Base-by-base conservation (phyloP, 1,139 yeast species). In the Saccharomyces hybrid region DNA sequence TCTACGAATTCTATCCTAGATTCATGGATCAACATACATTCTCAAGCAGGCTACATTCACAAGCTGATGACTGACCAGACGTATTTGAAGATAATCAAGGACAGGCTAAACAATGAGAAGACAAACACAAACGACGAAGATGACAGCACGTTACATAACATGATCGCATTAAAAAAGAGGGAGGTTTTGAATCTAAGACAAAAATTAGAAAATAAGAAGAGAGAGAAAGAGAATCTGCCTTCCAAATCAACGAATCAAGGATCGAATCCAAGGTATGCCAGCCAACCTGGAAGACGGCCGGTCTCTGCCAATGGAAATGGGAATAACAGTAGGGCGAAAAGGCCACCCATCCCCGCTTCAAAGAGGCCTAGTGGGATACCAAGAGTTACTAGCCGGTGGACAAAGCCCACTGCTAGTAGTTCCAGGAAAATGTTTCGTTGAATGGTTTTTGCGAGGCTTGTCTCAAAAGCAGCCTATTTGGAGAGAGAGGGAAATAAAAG, bases 21-120 rank as follows among this genome's bases (percentile, higher is more conserved):
- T 54, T 60, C 66, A 7, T 68, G 70, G 69, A 63, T 67, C 29
- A 57, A 59, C 48, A 67, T 68, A 38, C 71, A 67, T 52, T 66
- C 70, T 7, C 69, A 67, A 50, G 71, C 71, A 7, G 67, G 68
- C 14, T 64, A 67, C 46, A 58, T 66, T 12, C 58, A 67, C 47
- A 57, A 62, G 14, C 49, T 68, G 21, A 67, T 67, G 71, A 58
- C 56, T 27, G 61, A 64, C 32, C 55, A 59, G 11, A 52, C 53
- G 9, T 64, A 64, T 46, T 47, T 64, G 26, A 55, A 58, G 38
- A 57, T 59, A 44, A 52, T 60, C 12, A 57, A 58, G 19, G 55
- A 54, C 4, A 57, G 54, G 29, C 51, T 52, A 21, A 5, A 51
- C 44, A 38, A 42, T 49, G 38, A 42, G 44, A 19, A 24, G 42